Base-by-base conservation (phyloP, 345 rosid genomes). In the Moricandia moricandioides region DNA sequence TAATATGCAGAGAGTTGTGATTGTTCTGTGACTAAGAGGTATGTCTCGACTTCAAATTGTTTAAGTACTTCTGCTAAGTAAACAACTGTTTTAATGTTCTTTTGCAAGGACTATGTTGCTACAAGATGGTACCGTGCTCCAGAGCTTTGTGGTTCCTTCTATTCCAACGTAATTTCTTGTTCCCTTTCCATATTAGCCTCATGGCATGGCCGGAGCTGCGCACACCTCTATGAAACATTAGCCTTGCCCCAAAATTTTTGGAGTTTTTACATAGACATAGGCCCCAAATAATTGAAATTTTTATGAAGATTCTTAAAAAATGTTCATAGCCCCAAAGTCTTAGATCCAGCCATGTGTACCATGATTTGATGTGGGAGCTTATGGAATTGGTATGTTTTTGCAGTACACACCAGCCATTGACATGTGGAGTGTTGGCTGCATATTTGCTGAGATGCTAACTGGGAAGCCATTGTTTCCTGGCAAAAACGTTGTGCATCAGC, bases 41-140 rank as follows among this genome's bases (percentile, higher is more conserved):
- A 77, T 66, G 77, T 59, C 4, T 13, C 2, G n/a, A 3, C 10
- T 59, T 60, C 24, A 43, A 67, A 62, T 56, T 16, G 14, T 30
- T 11, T 54, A 7, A 40, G 13, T 71, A 39, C 64, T 69, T 76
- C 57, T 4, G 21, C 63, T 51, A 47, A 78, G 77, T 78, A 72
- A 72, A 29, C 24, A 51, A 11, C 13, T 78, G 52, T 61, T 65
- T 27, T 77, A 24, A 45, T 77, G 54, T 65, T 21, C 72, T 86
- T 83, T 82, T 63, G 84, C 37, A 80, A 95, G 99, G 99, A 95
- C 86, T 95, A 95, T 71, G 99, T 95, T 74, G 99, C 99, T 51
- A 95, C 99, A 69, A 85, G 98, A 82, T 95, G 99, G 99, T 95
- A 95, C 69, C 97, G 98, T 79, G 99, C 99, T 77, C 98, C 99